phyloP scores from a whole-genome alignment of 2,329 filamentous ascomycete species.

The Laburnicola sp. region DNA sequence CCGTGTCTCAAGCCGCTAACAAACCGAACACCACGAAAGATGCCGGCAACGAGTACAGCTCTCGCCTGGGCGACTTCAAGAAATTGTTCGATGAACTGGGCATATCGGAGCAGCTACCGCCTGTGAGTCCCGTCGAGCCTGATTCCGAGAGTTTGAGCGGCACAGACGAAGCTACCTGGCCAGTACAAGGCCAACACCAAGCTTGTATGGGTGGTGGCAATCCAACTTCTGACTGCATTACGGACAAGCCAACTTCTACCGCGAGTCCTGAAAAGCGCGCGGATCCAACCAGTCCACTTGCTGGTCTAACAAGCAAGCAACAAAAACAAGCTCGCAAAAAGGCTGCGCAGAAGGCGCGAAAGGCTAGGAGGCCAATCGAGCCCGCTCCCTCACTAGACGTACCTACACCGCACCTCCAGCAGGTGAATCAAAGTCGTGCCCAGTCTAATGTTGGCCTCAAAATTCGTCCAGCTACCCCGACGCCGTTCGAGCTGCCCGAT shows the following conservation, averaged over 20 bases:
- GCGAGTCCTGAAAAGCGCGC: background rate
- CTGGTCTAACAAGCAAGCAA: conserved; percentile 30
- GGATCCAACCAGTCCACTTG: conserved; percentile 1
- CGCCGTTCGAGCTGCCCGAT: background rate
- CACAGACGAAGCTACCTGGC: conserved; percentile 46
- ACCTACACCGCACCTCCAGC: background rate
- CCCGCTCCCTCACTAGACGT: background rate
- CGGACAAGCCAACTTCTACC: background rate
- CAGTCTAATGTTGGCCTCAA: conserved; percentile 37
- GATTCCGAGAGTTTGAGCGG: conserved; percentile 43
- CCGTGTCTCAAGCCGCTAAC: background rate
- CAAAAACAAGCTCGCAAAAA: conserved; percentile 31
- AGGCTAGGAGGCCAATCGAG: conserved; percentile 1
- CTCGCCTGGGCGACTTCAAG: conserved; percentile 50
- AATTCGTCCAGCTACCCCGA: conserved; percentile 26
- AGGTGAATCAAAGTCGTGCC: conserved; percentile 11
- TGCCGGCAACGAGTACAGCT: conserved; percentile 10
- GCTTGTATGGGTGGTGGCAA: too few species aligned
- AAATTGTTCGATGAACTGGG: conserved; percentile 53
- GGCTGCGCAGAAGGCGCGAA: conserved; percentile 21
- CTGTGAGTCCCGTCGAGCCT: conserved; percentile 29
- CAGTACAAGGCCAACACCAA: too few species aligned
- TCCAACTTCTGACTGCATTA: background rate
- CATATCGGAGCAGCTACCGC: conserved; percentile 24
- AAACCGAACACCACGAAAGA: too few species aligned